Evolutionary conservation across 202 grass and related monocot species (phyloP), one percentile per base, ranked within the genome.

Genomic region (Brachypodium distachyon): DNA sequence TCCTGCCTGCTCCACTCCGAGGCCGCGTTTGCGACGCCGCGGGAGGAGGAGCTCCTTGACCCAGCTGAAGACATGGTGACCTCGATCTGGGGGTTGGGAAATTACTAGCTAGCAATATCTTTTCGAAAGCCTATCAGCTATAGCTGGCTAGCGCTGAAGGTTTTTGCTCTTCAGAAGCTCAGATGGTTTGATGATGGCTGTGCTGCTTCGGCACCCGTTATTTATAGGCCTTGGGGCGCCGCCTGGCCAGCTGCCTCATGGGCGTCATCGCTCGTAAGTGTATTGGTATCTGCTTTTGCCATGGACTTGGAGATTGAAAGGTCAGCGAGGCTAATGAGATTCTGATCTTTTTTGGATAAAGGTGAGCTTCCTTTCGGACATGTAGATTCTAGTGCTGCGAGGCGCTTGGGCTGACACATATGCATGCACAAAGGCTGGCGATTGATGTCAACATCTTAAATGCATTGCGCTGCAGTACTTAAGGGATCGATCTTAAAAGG

Each of bases 31-130:
- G 11, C 86, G 3, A 10, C 10, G 71, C 32, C 51, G 64, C 57
- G 64, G 37, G 75, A 76, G n/a, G n/a, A n/a, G 53, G 88, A 64
- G 84, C 70, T 87, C 50, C 51, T 77, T 18, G 88, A 90, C 57
- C 71, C 84, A 55, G n/a, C n/a, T n/a, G 65, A 82, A 72, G 79
- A 79, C 88, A 90, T 90, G n/a, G n/a, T n/a, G n/a, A n/a, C n/a
- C 57, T 75, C 70, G 46, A 59, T 32, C 59, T 32, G n/a, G n/a
- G 42, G 40, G n/a, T n/a, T n/a, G n/a, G n/a, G n/a, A n/a, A n/a
- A n/a, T n/a, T n/a, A n/a, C n/a, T n/a, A n/a, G n/a, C n/a, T n/a
- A n/a, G n/a, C n/a, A n/a, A n/a, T n/a, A n/a, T n/a, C n/a, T 31
- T 66, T 74, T 22, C 36, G 19, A 13, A 23, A 59, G n/a, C n/a